Percentiles rank a stretch among this genome's conserved stretches.
Evolutionary conservation across 768 basidiomycete species (phyloP).

Genomic region (Boletus eberwhitei): DNA sequence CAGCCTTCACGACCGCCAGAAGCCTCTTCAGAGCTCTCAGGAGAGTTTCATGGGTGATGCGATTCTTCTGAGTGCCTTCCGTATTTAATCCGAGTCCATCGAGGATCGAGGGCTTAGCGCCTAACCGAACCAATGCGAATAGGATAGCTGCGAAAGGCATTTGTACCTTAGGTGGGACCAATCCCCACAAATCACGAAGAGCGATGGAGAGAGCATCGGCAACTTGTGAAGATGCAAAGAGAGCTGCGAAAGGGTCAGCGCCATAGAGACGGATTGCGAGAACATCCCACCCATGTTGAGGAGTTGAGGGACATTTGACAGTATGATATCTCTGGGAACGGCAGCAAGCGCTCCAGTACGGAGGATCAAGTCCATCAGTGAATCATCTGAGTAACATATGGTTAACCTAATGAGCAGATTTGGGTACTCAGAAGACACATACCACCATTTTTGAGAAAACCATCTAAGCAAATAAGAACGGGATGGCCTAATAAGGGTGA

Average conservation of each 20-base stretch:
- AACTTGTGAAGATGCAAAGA: constrained; percentile 27
- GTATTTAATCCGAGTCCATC: constrained; percentile 32
- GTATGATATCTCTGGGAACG: constrained; percentile 29
- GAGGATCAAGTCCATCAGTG: constrained; percentile 39
- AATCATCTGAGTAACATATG: constrained; percentile 34
- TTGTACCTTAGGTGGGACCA: constrained; percentile 18
- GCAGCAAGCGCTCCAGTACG: constrained; percentile 39
- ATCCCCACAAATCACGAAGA: constrained; percentile 35
- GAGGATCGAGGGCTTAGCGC: constrained; percentile 39
- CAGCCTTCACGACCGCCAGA: constrained; percentile 38
- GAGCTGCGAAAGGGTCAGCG: constrained; percentile 15
- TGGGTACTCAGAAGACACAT: constrained; percentile 9
- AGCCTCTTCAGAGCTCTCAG: constrained; percentile 39
- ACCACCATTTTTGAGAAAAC: constrained; percentile 34
- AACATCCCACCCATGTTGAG: constrained; percentile 38
- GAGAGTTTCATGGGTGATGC: constrained; percentile 23
- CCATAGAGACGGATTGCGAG: background rate
- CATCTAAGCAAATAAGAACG: constrained; percentile 32
- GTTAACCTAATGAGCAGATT: background rate
- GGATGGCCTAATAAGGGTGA: constrained; percentile 20
- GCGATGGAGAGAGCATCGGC: constrained; percentile 30
- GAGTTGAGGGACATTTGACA: constrained; percentile 38
- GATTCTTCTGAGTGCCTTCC: constrained; percentile 3
- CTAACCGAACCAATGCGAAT: constrained; percentile 41
- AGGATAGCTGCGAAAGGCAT: constrained; percentile 37